Base-by-base conservation (phyloP, 2,329 filamentous ascomycete species). In the Dryadomyces quercus-mongolicae region DNA sequence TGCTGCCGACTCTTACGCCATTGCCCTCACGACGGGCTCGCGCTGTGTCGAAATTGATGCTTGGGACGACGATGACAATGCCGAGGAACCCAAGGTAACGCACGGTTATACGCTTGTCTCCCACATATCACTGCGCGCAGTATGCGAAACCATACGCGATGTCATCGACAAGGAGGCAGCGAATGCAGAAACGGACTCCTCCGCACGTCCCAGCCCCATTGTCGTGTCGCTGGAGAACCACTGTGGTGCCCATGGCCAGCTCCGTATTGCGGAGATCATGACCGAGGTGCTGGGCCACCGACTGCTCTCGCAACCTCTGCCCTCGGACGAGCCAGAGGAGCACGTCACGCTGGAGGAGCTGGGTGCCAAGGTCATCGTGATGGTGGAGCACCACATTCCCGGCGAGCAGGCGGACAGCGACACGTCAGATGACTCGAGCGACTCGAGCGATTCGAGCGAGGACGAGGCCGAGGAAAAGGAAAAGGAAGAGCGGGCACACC, bases 1-100 rank as follows among this genome's bases (percentile, higher is more conserved):
- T 1, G 79, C 77, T 2, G 80, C 81, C 8, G 69, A 73, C 4
- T 83, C 81, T 0, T 88, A 88, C 62, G 74, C 82, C 61, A 79
- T 73, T 6, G 80, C 81, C 0, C 69, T 88, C 16, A 70, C 68
- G 34, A 78, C 81, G 0, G 84, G 84, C 1, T 81, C 82, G 2
- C 73, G 84, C 7, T 88, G 84, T 60, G 82, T 88, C 42, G 84
- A 88, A 67, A 52, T 52, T 22, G 51, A 52, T 25, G 51, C 51
- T 25, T 52, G 51, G 51, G 51, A 52, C 51, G 31, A 44, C 43
- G 43, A 46, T n/a, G 43, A 61, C 0, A 79, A 79, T 8, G 78
- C 78, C 78, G 79, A 83, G 65, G 76, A 77, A 10, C 76, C 77
- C 62, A 82, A 78, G 0, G 78, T 81, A 44, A 83, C 62, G 10